These are phyloP conservation scores for Metarhizium robertsii DNA, from an alignment of 2,329 filamentous ascomycete genomes.

Conservation along the genomic window DNA sequence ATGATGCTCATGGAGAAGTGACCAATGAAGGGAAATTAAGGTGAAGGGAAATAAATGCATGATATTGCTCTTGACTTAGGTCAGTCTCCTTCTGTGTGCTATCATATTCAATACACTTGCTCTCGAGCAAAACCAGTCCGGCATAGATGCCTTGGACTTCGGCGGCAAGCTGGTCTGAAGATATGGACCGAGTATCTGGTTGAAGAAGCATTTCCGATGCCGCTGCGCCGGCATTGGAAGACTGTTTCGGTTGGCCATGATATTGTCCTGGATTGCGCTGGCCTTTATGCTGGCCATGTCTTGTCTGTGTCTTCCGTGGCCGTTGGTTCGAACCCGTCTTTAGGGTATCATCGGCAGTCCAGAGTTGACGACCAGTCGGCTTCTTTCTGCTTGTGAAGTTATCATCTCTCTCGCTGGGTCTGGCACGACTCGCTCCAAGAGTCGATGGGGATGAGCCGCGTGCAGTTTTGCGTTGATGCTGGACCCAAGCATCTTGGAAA, in stretches of 20 bases:
- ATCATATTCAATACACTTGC: constrained; percentile 78
- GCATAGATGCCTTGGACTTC: constrained; percentile 82
- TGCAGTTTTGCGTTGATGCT: too few relatives aligned
- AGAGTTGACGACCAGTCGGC: constrained; percentile 16
- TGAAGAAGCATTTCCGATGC: constrained; percentile 23
- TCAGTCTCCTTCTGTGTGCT: constrained; percentile 39
- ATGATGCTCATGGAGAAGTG: constrained; percentile 63
- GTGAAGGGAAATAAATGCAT: constrained; percentile 70
- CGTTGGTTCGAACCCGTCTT: background rate
- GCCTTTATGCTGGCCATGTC: constrained; percentile 10
- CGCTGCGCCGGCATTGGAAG: constrained; percentile 5
- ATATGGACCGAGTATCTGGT: constrained; percentile 58
- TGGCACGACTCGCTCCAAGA: constrained; percentile 10
- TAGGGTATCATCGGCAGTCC: constrained; percentile 15
- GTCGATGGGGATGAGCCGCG: constrained; percentile 9
- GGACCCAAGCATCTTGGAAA: too few relatives aligned
- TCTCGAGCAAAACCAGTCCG: constrained; percentile 77
- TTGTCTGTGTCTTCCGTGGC: constrained; percentile 5
- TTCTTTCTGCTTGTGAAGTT: constrained; percentile 14
- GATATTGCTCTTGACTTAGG: constrained; percentile 65
- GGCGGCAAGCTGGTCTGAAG: constrained; percentile 67
- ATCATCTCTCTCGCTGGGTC: constrained; percentile 6
- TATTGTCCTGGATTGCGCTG: background rate
- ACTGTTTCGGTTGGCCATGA: background rate
- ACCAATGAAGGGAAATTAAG: constrained; percentile 59